Conservation (phyloP, 1,284 basidiomycete genomes). For the Sporisorium exsertum region DNA sequence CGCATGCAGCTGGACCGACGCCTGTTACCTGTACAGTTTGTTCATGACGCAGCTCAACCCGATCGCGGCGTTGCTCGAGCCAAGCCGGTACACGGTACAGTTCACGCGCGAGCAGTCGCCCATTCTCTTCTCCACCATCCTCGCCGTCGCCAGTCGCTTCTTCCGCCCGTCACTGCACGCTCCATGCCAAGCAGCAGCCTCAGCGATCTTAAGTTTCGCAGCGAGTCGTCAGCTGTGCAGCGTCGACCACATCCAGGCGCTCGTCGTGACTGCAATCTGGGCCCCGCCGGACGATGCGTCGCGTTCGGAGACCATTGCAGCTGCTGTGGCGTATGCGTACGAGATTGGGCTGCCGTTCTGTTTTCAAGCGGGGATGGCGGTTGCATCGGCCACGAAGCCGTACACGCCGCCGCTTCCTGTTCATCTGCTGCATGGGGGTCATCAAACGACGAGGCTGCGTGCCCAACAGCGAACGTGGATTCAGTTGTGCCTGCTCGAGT, state of each 20-base stretch:
- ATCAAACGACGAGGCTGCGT: constrained; percentile 16
- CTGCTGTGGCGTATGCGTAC: constrained; percentile 65
- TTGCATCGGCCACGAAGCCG: constrained; percentile 21
- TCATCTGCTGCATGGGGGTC: constrained; percentile 12
- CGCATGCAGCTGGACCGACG: constrained; percentile 29
- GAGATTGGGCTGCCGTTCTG: constrained; percentile 64
- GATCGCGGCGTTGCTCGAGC: constrained; percentile 66
- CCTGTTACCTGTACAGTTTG: constrained; percentile 37
- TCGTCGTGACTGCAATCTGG: constrained; percentile 86
- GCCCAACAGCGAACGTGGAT: constrained; percentile 49
- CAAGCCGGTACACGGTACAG: constrained; percentile 65
- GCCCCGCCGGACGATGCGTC: constrained; percentile 72
- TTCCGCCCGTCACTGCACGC: constrained; percentile 79
- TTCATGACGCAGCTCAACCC: constrained; percentile 50
- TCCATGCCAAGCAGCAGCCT: constrained; percentile 77
- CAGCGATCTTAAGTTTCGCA: constrained; percentile 76
- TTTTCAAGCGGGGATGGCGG: constrained; percentile 23
- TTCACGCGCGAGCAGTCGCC: constrained; percentile 81
- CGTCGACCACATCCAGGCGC: constrained; percentile 84
- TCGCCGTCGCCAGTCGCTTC: constrained; percentile 87
- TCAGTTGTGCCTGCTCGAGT: constrained; percentile 39
- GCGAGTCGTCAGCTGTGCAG: constrained; percentile 81
- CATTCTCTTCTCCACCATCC: constrained; percentile 82
- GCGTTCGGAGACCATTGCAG: constrained; percentile 63
- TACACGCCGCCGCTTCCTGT: constrained; percentile 23